These are phyloP conservation scores for Alternaria conjuncta DNA, from an alignment of 2,329 filamentous ascomycete genomes.

Conservation along the genomic window DNA sequence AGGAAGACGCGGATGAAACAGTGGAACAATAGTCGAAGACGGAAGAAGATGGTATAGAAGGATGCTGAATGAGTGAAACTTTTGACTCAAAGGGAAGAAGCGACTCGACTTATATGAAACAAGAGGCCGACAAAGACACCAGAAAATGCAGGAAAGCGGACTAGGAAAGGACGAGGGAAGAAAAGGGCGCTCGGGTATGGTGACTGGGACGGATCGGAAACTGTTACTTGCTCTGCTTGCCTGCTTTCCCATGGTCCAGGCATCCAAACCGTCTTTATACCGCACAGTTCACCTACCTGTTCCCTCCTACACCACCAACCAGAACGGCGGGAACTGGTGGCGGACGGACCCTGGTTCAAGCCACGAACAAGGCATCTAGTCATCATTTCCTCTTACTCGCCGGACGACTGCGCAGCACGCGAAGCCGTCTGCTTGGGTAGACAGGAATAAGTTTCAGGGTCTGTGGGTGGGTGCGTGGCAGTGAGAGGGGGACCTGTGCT, in stretches of 20 bases:
- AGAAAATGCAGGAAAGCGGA: slow-evolving; percentile 15
- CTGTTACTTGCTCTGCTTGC: slow-evolving; percentile 4
- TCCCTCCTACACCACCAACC: slow-evolving; percentile 19
- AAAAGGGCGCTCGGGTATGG: slow-evolving; percentile 15
- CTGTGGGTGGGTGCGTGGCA: slow-evolving; percentile 29
- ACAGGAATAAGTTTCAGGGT: slow-evolving; percentile 39
- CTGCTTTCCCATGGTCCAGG: slow-evolving; percentile 15
- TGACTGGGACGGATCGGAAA: slow-evolving; percentile 19
- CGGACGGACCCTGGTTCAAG: slow-evolving; percentile 18
- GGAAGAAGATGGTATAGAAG: slow-evolving; percentile 9
- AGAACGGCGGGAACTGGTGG: slow-evolving; percentile 18
- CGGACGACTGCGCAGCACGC: slow-evolving; percentile 21
- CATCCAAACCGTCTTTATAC: slow-evolving; percentile 44
- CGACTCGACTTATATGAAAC: slow-evolving; percentile 24
- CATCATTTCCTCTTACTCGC: slow-evolving; percentile 30
- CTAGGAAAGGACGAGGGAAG: slow-evolving; percentile 15
- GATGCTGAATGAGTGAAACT: slow-evolving; percentile 23
- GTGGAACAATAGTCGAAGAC: slow-evolving; percentile 18
- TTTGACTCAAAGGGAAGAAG: slow-evolving; percentile 17
- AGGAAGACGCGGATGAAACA: slow-evolving; percentile 6
- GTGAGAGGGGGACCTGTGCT: slow-evolving; percentile 13
- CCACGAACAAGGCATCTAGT: slow-evolving; percentile 34
- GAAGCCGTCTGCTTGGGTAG: slow-evolving; percentile 11
- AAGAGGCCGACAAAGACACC: slow-evolving; percentile 10
- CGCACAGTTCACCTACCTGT: slow-evolving; percentile 13